Evolutionary conservation across 805 yeast species (phyloP), one percentile per base, ranked within the genome.

Genomic region (Schizosaccharomyces osmophilus): DNA sequence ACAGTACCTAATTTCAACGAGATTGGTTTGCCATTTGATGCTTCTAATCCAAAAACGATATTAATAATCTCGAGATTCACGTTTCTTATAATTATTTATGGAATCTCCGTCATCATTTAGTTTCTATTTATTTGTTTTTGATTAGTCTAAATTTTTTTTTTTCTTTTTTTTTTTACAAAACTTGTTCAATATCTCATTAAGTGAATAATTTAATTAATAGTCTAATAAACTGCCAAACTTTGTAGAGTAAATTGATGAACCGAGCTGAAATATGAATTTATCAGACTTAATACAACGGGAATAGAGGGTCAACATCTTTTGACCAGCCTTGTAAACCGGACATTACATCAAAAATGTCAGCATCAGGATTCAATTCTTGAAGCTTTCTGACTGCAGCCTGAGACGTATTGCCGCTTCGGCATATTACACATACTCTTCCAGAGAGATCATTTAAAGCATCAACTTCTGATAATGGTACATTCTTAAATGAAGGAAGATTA

Each of bases 361-460:
- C 55, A 22, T 78, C 70, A 0, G 67, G 62, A 19, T 79, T 71
- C 0, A 80, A 79, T 29, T 78, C 79, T 60, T 77, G 74, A 58
- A 89, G 70, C 55, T 75, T 71, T 62, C 75, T 71, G 0, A 85
- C 82, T 0, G 95, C 94, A 19, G 81, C 70, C 67, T 85, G 88
- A 0, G 97, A 89, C 69, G 93, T 97, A 69, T 87, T 88, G 9
- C 98, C 98, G 68, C 77, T 82, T 41, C 97, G 76, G 71, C 98
- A 93, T 22, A 90, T 74, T 0, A 87, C 84, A 62, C 76, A 78
- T 0, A 85, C 69, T 3, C 72, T 73, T 42, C 69, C 68, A 4
- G 65, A 64, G 22, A 2, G 62, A 54, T 0, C 73, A 48, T 4
- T 61, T 31, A 17, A 63, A 64, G n/a, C 22, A 17, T 45, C 62